Base-by-base conservation (phyloP, 768 basidiomycete species). In the Dioszegia hungarica region DNA sequence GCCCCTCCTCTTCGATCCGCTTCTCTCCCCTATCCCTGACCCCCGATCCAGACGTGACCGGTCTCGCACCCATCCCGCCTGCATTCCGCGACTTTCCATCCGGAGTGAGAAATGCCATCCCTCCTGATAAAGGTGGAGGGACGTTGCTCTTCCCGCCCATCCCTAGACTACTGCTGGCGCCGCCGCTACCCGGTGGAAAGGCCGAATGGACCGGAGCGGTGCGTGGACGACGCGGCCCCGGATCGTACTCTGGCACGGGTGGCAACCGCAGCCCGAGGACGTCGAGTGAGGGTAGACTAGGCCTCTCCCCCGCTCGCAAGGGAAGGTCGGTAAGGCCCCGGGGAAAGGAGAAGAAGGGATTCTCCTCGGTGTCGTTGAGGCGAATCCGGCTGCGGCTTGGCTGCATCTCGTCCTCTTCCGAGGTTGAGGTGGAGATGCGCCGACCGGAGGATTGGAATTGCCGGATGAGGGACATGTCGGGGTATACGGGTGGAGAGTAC, bases 401-500 rank as follows among this genome's bases (percentile, higher is more conserved):
- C 39, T 66, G 66, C 4, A 65, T 56, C 31, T 65, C 70, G 12
- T 72, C 70, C 50, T 72, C 70, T 51, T 72, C 70, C 4, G 70
- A 69, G 5, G 65, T 64, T 3, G 70, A 65, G 0, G 67, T 61
- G 4, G 70, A 72, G 20, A 72, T 72, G 15, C 70, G 45, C 36
- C 70, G 56, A 29, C 70, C 70, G 25, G 55, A 60, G 19, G 52
- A 45, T 24, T 64, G 65, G 50, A 59, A 69, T 33, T 61, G 61
- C 15, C 57, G 49, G 9, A 36, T 22, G 17, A 48, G 15, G 17
- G 47, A 48, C 29, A 34, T 33, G 19, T 48, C 47, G 31, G 47
- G 47, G 20, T 48, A 33, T 6, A 1, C n/a, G 36, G 36, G 34
- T 11, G 50, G 15, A 40, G 17, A 12, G 22, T n/a, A 33, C 14